Evolutionary conservation across 2,329 filamentous ascomycete genomes (phyloP).

Genomic region (Colletotrichum godetiae): DNA sequence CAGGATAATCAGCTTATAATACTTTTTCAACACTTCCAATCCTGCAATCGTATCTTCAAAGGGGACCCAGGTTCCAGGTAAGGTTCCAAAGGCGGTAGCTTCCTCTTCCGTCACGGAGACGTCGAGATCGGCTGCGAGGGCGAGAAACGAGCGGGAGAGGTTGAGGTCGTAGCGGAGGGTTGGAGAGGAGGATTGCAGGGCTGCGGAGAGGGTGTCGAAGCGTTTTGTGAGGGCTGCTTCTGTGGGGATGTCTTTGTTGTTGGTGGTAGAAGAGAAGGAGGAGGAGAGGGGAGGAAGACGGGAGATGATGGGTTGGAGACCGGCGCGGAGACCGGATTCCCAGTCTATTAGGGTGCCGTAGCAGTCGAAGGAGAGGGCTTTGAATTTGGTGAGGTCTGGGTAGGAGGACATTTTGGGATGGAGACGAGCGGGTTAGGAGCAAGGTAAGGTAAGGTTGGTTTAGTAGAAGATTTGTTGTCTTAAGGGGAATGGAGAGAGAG

Average conservation of each 20-base stretch:
- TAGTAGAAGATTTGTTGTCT: too few species aligned
- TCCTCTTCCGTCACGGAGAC: slow-evolving; percentile 49
- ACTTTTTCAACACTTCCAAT: slow-evolving; percentile 57
- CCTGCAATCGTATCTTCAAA: slow-evolving; percentile 69
- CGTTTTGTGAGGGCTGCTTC: slow-evolving; percentile 50
- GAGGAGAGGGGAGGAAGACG: slow-evolving; percentile 52
- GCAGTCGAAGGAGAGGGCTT: slow-evolving; percentile 77
- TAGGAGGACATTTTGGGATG: slow-evolving; percentile 11
- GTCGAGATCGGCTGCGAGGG: slow-evolving; percentile 55
- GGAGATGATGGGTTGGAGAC: slow-evolving; percentile 61
- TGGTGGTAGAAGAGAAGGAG: slow-evolving; percentile 18
- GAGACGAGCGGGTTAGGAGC: not conserved
- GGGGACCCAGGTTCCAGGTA: slow-evolving; percentile 64
- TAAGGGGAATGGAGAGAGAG: too few species aligned
- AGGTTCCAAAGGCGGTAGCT: slow-evolving; percentile 60
- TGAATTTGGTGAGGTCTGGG: slow-evolving; percentile 39
- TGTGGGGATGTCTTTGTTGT: too few species aligned
- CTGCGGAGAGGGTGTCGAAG: slow-evolving; percentile 57
- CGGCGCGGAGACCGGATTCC: slow-evolving; percentile 72
- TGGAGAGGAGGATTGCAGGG: slow-evolving; percentile 65
- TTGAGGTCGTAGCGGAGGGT: slow-evolving; percentile 67
- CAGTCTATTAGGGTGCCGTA: slow-evolving; percentile 86
- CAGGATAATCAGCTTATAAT: slow-evolving; percentile 70
- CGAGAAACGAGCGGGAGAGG: slow-evolving; percentile 58
- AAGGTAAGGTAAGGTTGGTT: too few species aligned